phyloP scores from a whole-genome alignment of 306 rosid species.

The Rosa persica region DNA sequence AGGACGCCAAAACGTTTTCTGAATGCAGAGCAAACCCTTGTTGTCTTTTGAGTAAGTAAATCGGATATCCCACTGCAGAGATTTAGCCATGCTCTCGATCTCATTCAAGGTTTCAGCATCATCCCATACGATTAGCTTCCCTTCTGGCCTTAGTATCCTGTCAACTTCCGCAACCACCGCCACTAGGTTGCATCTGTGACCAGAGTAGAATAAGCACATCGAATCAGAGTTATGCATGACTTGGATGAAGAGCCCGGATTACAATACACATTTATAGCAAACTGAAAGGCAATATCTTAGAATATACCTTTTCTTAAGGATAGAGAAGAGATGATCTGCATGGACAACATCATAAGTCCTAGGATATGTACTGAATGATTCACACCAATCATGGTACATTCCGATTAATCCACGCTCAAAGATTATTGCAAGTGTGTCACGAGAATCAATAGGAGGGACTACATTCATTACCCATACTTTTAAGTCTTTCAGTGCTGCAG shows the following conservation, averaged over 20 bases:
- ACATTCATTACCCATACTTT: conserved; percentile 87
- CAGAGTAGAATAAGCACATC: conserved; percentile 11
- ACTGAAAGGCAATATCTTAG: background rate
- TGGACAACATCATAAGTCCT: conserved; percentile 80
- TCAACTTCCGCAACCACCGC: conserved; percentile 78
- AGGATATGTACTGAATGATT: conserved; percentile 79
- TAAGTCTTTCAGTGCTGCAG: conserved; percentile 63
- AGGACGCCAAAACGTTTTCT: conserved; percentile 86
- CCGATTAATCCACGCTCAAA: conserved; percentile 82
- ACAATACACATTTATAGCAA: background rate
- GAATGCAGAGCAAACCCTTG: conserved; percentile 62
- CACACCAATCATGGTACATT: conserved; percentile 87
- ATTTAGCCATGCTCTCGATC: conserved; percentile 56
- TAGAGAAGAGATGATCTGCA: conserved; percentile 70
- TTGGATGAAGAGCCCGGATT: background rate
- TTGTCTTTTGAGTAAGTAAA: conserved; percentile 41
- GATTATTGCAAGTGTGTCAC: conserved; percentile 70
- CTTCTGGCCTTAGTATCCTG: conserved; percentile 85
- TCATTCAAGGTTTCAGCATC: conserved; percentile 53
- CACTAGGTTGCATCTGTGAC: conserved; percentile 61
- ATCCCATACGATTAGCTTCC: conserved; percentile 62
- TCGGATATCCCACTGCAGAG: conserved; percentile 64
- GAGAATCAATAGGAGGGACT: conserved; percentile 63
- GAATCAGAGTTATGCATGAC: conserved; percentile 12
- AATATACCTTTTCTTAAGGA: conserved; percentile 49